Base-by-base conservation (phyloP, 441 rosid genomes). In the Pelargonium myrrhifolium region DNA sequence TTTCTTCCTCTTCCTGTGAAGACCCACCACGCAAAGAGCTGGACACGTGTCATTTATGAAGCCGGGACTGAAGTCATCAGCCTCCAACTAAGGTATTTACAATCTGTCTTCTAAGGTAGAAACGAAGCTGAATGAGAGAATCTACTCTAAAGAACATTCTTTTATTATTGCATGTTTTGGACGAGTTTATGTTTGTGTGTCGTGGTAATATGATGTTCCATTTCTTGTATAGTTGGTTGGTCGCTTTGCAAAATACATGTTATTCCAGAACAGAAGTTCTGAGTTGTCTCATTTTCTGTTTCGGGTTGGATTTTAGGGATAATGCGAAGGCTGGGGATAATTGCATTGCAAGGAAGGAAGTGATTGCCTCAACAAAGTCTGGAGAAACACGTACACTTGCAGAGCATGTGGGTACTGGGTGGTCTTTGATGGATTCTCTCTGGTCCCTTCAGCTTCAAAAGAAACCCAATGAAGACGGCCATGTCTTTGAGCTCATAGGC, bases 41-140 rank as follows among this genome's bases (percentile, higher is more conserved):
- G 74, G 74, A 80, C 88, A 55, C 72, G 18, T 43, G 68, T 93
- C 20, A 63, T 79, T 79, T 88, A 85, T 79, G 87, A 76, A 78
- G 77, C 74, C 69, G 70, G 76, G 69, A 65, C 80, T 67, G 91
- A 89, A 79, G 77, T 86, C 72, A 75, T 89, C 68, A 81, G 78
- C 43, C 88, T 93, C 62, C 85, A 83, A 74, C 82, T 90, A 86
- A 89, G 98, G 98, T 92, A 88, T 20, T 53, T 59, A 9, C 49
- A 43, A 43, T 4, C 10, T 10, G 14, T 9, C 49, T 9, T 43
- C 12, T 43, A 43, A 2, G 55, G 18, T 49, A 49, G 53, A 47
- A 47, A 47, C n/a, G 7, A 5, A 3, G 17, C n/a, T 5, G 17
- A 12, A 49, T 49, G 18, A n/a, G n/a, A n/a, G 1, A 49, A 14